Conservation (phyloP, 768 basidiomycete genomes). For the Lactarius akahatsu region DNA sequence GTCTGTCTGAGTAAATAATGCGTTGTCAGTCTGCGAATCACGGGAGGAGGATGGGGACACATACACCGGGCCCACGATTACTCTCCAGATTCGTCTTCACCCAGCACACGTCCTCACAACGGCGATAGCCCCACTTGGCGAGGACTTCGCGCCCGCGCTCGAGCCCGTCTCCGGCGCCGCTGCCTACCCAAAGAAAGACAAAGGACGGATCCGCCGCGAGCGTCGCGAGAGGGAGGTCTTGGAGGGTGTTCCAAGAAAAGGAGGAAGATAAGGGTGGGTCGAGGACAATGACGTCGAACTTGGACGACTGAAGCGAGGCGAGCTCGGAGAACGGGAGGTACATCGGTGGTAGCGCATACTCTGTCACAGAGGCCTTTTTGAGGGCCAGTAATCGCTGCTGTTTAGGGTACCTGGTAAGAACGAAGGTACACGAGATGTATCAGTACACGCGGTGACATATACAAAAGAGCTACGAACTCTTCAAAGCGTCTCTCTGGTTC, state of each 20-base stretch:
- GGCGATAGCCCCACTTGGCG: conserved; percentile 89
- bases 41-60: conserved; percentile 31
- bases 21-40: conserved; percentile 14
- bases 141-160: conserved; percentile 90
- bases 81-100: conserved; percentile 82
- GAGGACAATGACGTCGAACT: conserved; percentile 90
- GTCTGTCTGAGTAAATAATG: conserved; percentile 56
- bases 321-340: conserved; percentile 67
- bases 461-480: conserved; percentile 65
- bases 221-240: conserved; percentile 75
- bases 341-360: conserved; percentile 66
- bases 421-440: neutral
- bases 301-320: conserved; percentile 54
- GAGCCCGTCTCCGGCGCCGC: conserved; percentile 84
- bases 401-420: conserved; percentile 80
- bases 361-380: conserved; percentile 76
- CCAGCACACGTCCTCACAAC: conserved; percentile 99
- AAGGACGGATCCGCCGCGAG: conserved; percentile 92
- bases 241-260: conserved; percentile 82
- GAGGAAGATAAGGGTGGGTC: conserved; percentile 88
- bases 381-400: conserved; percentile 80
- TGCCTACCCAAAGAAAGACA: conserved; percentile 94
- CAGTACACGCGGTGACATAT: conserved; percentile 5
- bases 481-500: conserved; percentile 86
- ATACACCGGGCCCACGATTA: conserved; percentile 74